Base-by-base conservation (phyloP, 2,329 filamentous ascomycete species). In the Cephalotrichum gorgonifer region DNA sequence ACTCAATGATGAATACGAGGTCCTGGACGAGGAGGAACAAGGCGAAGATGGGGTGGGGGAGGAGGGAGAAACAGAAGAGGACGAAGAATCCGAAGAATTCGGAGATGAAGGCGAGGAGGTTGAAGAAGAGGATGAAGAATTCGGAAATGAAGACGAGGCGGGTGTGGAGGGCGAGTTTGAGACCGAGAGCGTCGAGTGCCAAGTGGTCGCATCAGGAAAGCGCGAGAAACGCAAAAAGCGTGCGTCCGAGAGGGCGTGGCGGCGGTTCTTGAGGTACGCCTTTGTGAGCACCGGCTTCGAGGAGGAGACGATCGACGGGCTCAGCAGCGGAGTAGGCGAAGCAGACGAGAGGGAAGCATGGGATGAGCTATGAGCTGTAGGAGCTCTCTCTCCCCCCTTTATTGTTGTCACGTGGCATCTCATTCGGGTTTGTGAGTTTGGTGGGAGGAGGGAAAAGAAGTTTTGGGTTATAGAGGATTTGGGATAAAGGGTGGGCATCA, bases 271-370 rank as follows among this genome's bases (percentile, higher is more conserved):
- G 26, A 65, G 71, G 51, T 80, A 88, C 50, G 89, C 89, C 1
- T 95, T 93, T 67, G 86, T 95, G 22, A 78, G 81, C 35, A 89
- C 83, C 3, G 67, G 86, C 57, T 74, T 79, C 46, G 69, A 78
- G 48, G 73, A 84, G 17, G 35, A 20, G 2, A 5, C 6, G 17
- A 39, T 39, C 17, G 35, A 20, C 17, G 35, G 17, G n/a, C 12
- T 39, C 6, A 20, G n/a, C 6, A 9, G 35, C 20, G 35, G 35
- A 20, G n/a, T 15, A 38, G 33, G 33, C 7, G 5, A 22, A 28
- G 25, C n/a, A n/a, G 30, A 42, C 17, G 43, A 39, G 23, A 17
- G 33, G 28, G 44, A 47, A 28, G 35, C 17, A 41, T 41, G 35
- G 31, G 22, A 11, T 31, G 38, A 27, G 42, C 17, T 51, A 30